Conservation (phyloP, 2,329 filamentous ascomycete species). For the Penicillium occitanis region DNA sequence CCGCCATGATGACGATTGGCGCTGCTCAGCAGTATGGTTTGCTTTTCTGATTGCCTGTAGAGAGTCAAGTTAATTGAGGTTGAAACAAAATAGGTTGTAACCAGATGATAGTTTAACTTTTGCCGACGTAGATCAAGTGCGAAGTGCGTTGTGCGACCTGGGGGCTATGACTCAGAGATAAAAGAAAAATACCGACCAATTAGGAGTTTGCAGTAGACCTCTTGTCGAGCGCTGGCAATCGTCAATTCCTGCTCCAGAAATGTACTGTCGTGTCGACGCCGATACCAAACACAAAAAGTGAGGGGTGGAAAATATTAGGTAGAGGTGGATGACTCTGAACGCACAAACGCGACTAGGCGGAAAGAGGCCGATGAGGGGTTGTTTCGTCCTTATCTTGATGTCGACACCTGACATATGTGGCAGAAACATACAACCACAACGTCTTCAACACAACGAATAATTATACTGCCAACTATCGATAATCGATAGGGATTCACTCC, state of each 20-base stretch:
- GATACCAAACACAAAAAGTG: neutral
- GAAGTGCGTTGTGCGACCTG: neutral
- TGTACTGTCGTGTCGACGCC: neutral
- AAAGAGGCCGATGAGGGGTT: conserved; percentile 10
- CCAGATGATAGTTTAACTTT: neutral
- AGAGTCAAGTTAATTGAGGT: neutral
- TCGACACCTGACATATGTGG: conserved; percentile 3
- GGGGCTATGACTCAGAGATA: conserved; percentile 13
- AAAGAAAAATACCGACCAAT: conserved; percentile 4
- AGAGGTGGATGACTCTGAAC: neutral
- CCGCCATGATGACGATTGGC: conserved; percentile 34
- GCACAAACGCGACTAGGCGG: conserved; percentile 9
- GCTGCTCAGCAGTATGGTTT: neutral
- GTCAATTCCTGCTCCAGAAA: neutral
- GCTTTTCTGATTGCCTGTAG: neutral
- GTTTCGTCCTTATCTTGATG: neutral
- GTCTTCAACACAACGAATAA: neutral
- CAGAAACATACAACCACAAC: neutral
- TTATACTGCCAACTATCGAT: neutral
- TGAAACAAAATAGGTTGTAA: neutral
- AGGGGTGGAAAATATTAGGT: conserved; percentile 7
- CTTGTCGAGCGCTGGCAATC: neutral
- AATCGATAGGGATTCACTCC: neutral
- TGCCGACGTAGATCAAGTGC: neutral
- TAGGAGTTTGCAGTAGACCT: neutral